Percentiles rank a stretch among this genome's conserved stretches.
Evolutionary conservation across 345 rosid species (phyloP).

Genomic region (Dipteronia sinensis): DNA sequence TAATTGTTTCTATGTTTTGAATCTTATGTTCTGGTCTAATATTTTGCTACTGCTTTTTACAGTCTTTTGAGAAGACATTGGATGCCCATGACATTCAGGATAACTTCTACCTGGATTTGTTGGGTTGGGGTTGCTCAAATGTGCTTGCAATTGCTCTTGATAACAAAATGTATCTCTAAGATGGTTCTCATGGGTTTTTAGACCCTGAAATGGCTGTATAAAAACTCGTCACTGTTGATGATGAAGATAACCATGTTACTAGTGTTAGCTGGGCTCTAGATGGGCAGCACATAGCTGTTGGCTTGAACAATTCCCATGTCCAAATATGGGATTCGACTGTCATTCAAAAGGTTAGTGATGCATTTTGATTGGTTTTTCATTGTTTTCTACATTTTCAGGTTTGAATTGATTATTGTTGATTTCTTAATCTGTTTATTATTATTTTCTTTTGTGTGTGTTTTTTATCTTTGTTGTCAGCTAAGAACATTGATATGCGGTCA

Average conservation of each 20-base stretch:
- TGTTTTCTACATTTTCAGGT: neutral
- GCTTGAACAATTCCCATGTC: conserved; percentile 39
- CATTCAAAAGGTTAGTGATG: conserved; percentile 11
- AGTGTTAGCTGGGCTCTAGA: conserved; percentile 41
- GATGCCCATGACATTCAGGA: conserved; percentile 42
- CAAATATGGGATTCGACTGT: conserved; percentile 33
- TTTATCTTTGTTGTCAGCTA: conserved; percentile 21
- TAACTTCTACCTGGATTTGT: conserved; percentile 41
- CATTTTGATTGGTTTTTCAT: neutral
- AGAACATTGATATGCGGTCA: conserved; percentile 41
- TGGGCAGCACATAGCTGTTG: conserved; percentile 35
- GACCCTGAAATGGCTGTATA: neutral
- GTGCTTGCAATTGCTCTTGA: conserved; percentile 37
- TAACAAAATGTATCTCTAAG: conserved; percentile 32
- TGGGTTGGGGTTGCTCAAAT: conserved; percentile 42
- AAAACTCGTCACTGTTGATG: conserved; percentile 14
- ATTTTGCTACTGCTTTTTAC: neutral
- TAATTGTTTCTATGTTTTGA: neutral
- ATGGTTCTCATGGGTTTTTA: conserved; percentile 31
- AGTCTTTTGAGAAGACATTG: conserved; percentile 39
- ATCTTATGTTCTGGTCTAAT: neutral
- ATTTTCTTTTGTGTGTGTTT: neutral
- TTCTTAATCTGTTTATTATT: neutral
- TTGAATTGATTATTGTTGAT: neutral
- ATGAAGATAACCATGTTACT: conserved; percentile 21